Percentiles rank a stretch among this genome's conserved stretches.
Conservation (phyloP, 345 rosid genomes). For the Schrenkiella parvula region DNA sequence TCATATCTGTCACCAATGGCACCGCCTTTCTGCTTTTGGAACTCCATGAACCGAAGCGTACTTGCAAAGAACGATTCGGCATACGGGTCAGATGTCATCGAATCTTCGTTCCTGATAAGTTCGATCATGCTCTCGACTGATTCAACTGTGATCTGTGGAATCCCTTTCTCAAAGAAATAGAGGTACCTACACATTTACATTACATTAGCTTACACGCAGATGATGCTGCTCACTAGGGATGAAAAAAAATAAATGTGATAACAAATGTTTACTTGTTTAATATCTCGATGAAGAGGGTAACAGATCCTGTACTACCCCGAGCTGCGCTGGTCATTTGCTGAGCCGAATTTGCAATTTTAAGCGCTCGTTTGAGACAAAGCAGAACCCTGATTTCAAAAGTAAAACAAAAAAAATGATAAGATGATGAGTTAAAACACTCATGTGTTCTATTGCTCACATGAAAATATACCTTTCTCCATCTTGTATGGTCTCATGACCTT, state of each 20-base stretch:
- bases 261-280: slow-evolving; percentile 65
- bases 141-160: slow-evolving; percentile 63
- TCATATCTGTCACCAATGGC: slow-evolving; percentile 74
- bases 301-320: slow-evolving; percentile 79
- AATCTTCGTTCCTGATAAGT: slow-evolving; percentile 64
- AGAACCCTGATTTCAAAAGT: slow-evolving; percentile 53
- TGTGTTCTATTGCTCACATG: not conserved
- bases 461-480: slow-evolving; percentile 83
- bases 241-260: not conserved
- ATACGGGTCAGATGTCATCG: slow-evolving; percentile 48
- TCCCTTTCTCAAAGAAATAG: slow-evolving; percentile 89
- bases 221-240: not conserved
- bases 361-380: slow-evolving; percentile 87
- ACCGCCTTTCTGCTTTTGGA: slow-evolving; percentile 97
- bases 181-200: slow-evolving; percentile 53
- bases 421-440: not conserved
- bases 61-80: slow-evolving; percentile 78
- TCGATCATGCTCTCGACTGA: slow-evolving; percentile 80
- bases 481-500: slow-evolving; percentile 78
- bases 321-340: slow-evolving; percentile 80
- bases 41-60: slow-evolving; percentile 72
- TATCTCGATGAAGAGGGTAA: slow-evolving; percentile 81
- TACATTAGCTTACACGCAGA: not conserved
- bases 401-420: not conserved
- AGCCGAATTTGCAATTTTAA: slow-evolving; percentile 94